Percentiles rank a stretch among this genome's conserved stretches.
Evolutionary conservation across 495 filamentous ascomycete species (phyloP).

Genomic region (Cercophora sp.): DNA sequence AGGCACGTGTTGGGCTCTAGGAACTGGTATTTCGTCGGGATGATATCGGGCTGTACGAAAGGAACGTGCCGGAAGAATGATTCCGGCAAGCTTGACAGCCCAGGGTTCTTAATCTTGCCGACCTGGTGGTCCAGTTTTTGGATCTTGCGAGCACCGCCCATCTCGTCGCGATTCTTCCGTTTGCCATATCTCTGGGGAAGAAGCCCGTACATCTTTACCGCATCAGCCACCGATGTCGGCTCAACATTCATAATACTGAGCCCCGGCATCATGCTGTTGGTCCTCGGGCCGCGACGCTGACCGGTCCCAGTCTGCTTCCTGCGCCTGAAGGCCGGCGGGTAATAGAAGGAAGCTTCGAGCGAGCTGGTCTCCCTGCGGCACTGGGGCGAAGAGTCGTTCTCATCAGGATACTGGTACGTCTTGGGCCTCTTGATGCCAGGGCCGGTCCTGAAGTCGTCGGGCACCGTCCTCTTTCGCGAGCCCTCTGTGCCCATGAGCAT

Average conservation of each 20-base stretch:
- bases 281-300: background rate
- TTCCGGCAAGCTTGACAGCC: constrained; percentile 26
- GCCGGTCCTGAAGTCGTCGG: constrained; percentile 5
- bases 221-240: constrained; percentile 24
- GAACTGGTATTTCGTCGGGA: constrained; percentile 11
- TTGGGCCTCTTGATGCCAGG: constrained; percentile 17
- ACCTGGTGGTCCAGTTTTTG: constrained; percentile 21
- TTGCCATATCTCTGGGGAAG: constrained; percentile 21
- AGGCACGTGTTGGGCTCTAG: constrained; percentile 28
- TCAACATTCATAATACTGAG: constrained; percentile 6
- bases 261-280: background rate
- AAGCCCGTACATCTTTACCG: constrained; percentile 27
- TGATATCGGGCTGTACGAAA: background rate
- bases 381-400: background rate
- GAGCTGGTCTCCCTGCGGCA: background rate
- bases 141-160: constrained; percentile 11
- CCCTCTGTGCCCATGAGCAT: background rate
- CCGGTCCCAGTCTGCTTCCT: background rate
- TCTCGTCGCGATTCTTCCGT: constrained; percentile 11
- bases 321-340: background rate
- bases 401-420: background rate
- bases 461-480: constrained; percentile 15
- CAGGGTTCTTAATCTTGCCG: constrained; percentile 28
- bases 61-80: constrained; percentile 16
- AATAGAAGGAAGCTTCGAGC: background rate